These are phyloP conservation scores for Microascus cirrosus DNA, from an alignment of 2,329 filamentous ascomycete species.

Conservation along the genomic window DNA sequence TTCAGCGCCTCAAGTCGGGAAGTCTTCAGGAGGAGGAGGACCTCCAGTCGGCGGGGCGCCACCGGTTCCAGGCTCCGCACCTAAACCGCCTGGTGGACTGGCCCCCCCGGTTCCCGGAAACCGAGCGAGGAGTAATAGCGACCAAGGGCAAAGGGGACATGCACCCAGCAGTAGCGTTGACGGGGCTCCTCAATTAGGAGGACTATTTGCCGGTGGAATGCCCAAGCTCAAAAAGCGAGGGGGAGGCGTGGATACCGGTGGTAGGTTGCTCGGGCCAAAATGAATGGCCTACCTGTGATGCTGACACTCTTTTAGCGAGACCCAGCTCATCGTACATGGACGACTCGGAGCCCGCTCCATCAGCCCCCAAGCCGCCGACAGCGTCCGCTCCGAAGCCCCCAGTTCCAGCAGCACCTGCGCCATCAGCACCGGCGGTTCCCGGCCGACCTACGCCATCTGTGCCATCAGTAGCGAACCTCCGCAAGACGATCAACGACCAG, in stretches of 20 bases:
- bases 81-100: slow-evolving; percentile 48
- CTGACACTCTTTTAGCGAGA: slow-evolving; percentile 12
- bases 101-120: slow-evolving; percentile 58
- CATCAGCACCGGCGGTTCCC: slow-evolving; percentile 26
- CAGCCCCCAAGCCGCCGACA: slow-evolving; percentile 41
- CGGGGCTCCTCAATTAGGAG: slow-evolving; percentile 68
- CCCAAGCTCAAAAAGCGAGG: slow-evolving; percentile 85
- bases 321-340: slow-evolving; percentile 63
- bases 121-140: slow-evolving; percentile 75
- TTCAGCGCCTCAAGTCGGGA: slow-evolving; percentile 64
- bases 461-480: slow-evolving; percentile 46
- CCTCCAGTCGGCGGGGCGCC: slow-evolving; percentile 65
- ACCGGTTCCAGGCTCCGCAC: slow-evolving; percentile 48
- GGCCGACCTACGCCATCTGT: slow-evolving; percentile 25
- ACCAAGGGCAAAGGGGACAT: slow-evolving; percentile 40
- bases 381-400: slow-evolving; percentile 49
- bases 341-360: slow-evolving; percentile 58
- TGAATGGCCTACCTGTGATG: neutral
- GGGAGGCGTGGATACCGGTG: slow-evolving; percentile 63
- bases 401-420: slow-evolving; percentile 35
- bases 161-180: slow-evolving; percentile 24
- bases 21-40: slow-evolving; percentile 35
- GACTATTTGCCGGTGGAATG: slow-evolving; percentile 88
- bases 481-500: slow-evolving; percentile 39
- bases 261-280: slow-evolving; percentile 4